Evolutionary conservation across 352 stramenopile genomes (phyloP), one percentile per base, ranked within the genome.

Genomic region (Phytophthora megakarya): DNA sequence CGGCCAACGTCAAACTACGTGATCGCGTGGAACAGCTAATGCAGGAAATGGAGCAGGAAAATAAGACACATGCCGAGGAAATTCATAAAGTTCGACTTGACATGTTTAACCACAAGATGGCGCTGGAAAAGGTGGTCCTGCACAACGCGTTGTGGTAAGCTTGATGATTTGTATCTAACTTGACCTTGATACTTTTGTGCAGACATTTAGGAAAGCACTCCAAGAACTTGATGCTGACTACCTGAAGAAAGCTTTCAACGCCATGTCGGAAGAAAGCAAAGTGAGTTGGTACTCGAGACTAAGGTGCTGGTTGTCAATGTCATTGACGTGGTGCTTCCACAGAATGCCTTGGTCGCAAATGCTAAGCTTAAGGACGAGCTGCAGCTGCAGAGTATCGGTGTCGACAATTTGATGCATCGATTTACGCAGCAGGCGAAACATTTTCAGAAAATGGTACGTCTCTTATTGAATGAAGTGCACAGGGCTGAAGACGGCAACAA

Each of bases 91-190:
- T 92, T 42, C 75, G 81, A 9, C 70, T 92, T 35, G 84, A 92
- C 57, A 89, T 90, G 81, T 92, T 92, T 59, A 92, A 92, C 52
- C 84, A 91, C 75, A 92, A 91, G 52, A 91, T 92, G 81, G 81
- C 81, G 32, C 70, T 92, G 23, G 84, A 92, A 62, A 89, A 92
- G 78, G 80, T 89, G 32, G 54, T 35, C 47, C 15, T 13, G 30
- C 10, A 21, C 46, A 42, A 42, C 22, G 11, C 18, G 26, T 21
- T 32, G n/a, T 32, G 26, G 9, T 32, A 9, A 32, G 9, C 9
- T 25, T 52, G 8, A 28, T 32, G 25, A 28, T 3, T 15, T 50
- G 30, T 25, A 12, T 28, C 11, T 51, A 30, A 40, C 37, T 51
- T 18, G 21, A 32, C 26, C n/a, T 49, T 30, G 42, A 12, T 38